Percentiles rank a stretch among this genome's conserved stretches.
These are phyloP conservation scores for Colletotrichum agaves DNA, from an alignment of 2,329 filamentous ascomycete genomes.

Conservation along the genomic window DNA sequence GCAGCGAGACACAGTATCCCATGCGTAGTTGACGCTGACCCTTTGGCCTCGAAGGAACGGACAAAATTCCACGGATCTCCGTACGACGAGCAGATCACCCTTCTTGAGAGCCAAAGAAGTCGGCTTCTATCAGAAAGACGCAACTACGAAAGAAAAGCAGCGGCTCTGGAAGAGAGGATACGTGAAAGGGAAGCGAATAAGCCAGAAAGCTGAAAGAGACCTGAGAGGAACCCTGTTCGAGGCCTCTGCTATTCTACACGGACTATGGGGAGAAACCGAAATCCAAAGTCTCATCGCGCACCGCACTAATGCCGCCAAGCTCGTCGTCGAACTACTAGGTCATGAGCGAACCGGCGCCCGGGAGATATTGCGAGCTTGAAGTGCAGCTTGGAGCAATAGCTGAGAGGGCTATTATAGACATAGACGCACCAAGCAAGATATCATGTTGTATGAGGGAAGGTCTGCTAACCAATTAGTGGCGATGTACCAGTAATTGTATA, in stretches of 20 bases:
- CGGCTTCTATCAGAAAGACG: conserved; percentile 51
- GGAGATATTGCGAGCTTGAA: too few species aligned
- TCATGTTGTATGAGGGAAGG: not conserved
- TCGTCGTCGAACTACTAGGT: too few species aligned
- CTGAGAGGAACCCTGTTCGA: not conserved
- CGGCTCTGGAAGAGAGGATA: conserved; percentile 52
- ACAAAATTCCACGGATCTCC: conserved; percentile 51
- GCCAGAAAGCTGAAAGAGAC: conserved; percentile 13
- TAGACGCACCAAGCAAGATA: too few species aligned
- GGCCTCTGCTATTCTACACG: too few species aligned
- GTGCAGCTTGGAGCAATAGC: too few species aligned
- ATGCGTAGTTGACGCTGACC: not conserved
- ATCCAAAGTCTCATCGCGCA: too few species aligned
- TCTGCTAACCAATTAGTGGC: too few species aligned
- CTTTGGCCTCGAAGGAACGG: conserved; percentile 42
- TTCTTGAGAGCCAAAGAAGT: conserved; percentile 55
- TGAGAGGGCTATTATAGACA: too few species aligned
- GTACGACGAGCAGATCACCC: conserved; percentile 56
- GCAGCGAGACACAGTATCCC: conserved; percentile 7
- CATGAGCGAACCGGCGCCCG: too few species aligned
- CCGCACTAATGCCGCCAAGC: too few species aligned
- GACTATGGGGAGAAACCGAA: too few species aligned
- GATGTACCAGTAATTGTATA: conserved; percentile 15
- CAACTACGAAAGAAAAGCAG: conserved; percentile 55
- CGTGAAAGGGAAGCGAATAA: conserved; percentile 47